Evolutionary conservation across 2,329 filamentous ascomycete species (phyloP).

Genomic region (Pseudohalonectria lignicola): DNA sequence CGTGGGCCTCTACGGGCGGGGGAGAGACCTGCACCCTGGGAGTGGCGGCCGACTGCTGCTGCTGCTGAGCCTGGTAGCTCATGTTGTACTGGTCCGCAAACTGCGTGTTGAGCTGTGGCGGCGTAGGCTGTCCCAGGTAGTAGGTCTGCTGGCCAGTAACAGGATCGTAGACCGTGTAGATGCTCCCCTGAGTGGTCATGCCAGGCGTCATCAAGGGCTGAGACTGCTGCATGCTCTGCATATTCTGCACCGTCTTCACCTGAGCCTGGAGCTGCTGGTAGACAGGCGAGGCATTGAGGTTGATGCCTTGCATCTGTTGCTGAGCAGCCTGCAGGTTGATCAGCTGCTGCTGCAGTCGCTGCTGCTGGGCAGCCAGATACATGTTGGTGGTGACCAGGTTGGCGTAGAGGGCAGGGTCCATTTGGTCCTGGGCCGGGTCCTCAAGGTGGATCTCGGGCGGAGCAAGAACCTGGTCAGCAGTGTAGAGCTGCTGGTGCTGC

Average conservation of each 20-base stretch:
- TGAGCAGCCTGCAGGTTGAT: constrained; percentile 72
- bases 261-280: constrained; percentile 29
- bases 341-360: constrained; percentile 88
- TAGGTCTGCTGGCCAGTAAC: constrained; percentile 76
- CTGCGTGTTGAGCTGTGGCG: constrained; percentile 25
- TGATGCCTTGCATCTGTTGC: constrained; percentile 72
- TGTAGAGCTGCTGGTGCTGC: constrained; percentile 46
- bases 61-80: constrained; percentile 22
- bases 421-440: constrained; percentile 56
- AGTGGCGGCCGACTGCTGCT: constrained; percentile 42
- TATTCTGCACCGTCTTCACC: constrained; percentile 21
- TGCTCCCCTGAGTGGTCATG: constrained; percentile 57
- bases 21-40: constrained; percentile 77
- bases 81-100: constrained; percentile 31
- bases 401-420: constrained; percentile 79
- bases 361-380: constrained; percentile 89
- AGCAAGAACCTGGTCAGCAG: constrained; percentile 77
- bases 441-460: constrained; percentile 72
- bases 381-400: constrained; percentile 85
- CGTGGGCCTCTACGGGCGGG: constrained; percentile 51
- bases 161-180: constrained; percentile 78
- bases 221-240: constrained; percentile 21
- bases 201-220: constrained; percentile 46
- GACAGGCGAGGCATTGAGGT: constrained; percentile 51
- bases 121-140: too few species aligned